Evolutionary conservation across 805 yeast genomes (phyloP).

Genomic region (Starmerella davenportii): DNA sequence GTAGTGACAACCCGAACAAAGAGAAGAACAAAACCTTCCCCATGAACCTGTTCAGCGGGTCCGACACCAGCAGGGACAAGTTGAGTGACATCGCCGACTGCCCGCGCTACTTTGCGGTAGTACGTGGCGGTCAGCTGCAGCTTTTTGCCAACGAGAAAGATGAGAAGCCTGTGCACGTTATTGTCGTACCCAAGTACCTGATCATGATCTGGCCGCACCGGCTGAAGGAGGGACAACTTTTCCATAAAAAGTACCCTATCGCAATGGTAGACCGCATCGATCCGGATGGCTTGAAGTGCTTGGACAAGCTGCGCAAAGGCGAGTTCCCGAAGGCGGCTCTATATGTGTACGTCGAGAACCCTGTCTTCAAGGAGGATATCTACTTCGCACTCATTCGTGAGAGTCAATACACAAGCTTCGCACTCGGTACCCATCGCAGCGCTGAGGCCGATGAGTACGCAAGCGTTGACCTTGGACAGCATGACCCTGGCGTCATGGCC

Average conservation of each 20-base stretch:
- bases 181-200: slow-evolving; percentile 52
- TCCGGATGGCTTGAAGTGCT: slow-evolving; percentile 15
- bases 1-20: neutral
- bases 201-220: slow-evolving; percentile 75
- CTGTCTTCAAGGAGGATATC: slow-evolving; percentile 81
- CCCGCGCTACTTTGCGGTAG: slow-evolving; percentile 26
- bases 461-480: neutral
- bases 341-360: slow-evolving; percentile 59
- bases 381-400: slow-evolving; percentile 66
- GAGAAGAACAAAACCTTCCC: neutral
- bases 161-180: slow-evolving; percentile 55
- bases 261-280: slow-evolving; percentile 40
- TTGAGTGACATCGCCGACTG: slow-evolving; percentile 3
- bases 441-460: neutral
- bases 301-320: slow-evolving; percentile 8
- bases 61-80: neutral
- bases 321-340: slow-evolving; percentile 26
- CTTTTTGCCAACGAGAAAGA: slow-evolving; percentile 41
- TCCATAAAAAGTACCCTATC: slow-evolving; percentile 63
- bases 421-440: neutral
- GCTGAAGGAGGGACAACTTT: slow-evolving; percentile 56
- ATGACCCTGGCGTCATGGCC: slow-evolving; percentile 48
- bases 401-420: slow-evolving; percentile 3
- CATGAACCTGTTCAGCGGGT: neutral
- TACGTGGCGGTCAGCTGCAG: slow-evolving; percentile 76